Percentiles rank a stretch among this genome's conserved stretches.
Evolutionary conservation across 768 basidiomycete genomes (phyloP).

Genomic region (Panellus pusillus): DNA sequence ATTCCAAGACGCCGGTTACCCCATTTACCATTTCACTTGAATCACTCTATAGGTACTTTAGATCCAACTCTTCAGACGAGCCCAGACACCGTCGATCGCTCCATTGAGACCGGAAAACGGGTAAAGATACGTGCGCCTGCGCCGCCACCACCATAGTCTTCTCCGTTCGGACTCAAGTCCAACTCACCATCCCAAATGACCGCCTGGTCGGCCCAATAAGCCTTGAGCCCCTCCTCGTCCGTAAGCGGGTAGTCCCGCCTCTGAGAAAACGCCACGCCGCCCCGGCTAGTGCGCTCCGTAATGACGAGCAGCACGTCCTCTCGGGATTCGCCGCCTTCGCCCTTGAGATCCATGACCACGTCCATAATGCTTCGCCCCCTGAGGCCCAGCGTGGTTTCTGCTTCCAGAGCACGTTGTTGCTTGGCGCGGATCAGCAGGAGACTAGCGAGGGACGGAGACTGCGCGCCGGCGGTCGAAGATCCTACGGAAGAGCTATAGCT

Average conservation of each 20-base stretch:
- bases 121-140: not conserved
- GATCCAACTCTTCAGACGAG: not conserved
- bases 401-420: conserved; percentile 28
- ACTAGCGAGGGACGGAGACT: conserved; percentile 10
- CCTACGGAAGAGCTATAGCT: not conserved
- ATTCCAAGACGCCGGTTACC: conserved; percentile 13
- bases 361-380: conserved; percentile 44
- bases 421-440: conserved; percentile 30
- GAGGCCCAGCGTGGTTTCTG: conserved; percentile 28
- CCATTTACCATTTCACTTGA: conserved; percentile 8
- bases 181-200: conserved; percentile 23
- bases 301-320: conserved; percentile 24
- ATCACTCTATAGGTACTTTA: not conserved
- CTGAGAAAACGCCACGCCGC: not conserved
- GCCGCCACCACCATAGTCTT: conserved; percentile 18
- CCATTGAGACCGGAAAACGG: conserved; percentile 39
- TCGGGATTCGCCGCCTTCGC: conserved; percentile 28
- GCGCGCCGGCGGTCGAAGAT: not conserved
- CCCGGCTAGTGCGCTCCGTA: conserved; percentile 15
- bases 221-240: conserved; percentile 29
- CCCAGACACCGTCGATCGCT: conserved; percentile 42
- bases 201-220: conserved; percentile 39
- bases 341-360: conserved; percentile 43
- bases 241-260: conserved; percentile 2
- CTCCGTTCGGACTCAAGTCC: not conserved